These are phyloP conservation scores for Neurospora africana DNA, from an alignment of 495 filamentous ascomycete species.

Conservation along the genomic window DNA sequence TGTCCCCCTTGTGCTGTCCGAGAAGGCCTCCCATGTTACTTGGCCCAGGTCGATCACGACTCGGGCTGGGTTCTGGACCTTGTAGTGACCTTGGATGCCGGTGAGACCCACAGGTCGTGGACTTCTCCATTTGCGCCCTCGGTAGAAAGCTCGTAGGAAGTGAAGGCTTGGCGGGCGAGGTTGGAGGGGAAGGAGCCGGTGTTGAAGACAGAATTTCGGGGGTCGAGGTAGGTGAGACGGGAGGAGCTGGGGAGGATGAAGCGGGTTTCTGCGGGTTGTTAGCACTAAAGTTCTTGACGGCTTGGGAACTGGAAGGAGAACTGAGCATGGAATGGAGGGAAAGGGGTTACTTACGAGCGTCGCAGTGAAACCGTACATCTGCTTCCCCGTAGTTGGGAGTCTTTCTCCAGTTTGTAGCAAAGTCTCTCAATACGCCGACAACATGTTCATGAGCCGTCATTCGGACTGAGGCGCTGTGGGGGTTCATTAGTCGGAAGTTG, in stretches of 20 bases:
- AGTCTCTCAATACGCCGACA: not conserved
- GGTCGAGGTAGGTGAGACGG: not conserved
- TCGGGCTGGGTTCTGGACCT: not conserved
- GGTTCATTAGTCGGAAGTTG: not conserved
- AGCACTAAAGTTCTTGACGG: not conserved
- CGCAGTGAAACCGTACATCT: not conserved
- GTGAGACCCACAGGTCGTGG: not conserved
- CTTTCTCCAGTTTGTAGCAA: not conserved
- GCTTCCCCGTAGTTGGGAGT: not conserved
- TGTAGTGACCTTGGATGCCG: not conserved
- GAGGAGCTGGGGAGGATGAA: not conserved
- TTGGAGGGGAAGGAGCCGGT: not conserved
- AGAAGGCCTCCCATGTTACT: not conserved
- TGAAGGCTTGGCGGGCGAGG: not conserved
- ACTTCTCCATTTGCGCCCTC: not conserved
- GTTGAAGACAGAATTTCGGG: not conserved
- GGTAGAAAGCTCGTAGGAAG: not conserved
- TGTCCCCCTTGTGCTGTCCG: not conserved
- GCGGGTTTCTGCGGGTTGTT: not conserved
- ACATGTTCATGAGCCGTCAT: not conserved
- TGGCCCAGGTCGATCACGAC: not conserved
- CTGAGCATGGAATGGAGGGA: not conserved
- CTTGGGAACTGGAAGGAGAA: not conserved
- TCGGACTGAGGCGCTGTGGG: not conserved
- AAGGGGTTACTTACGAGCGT: not conserved